Percentiles rank a stretch among this genome's conserved stretches.
These are phyloP conservation scores for Aquilaria yunnanensis DNA, from an alignment of 345 rosid genomes.

Conservation along the genomic window DNA sequence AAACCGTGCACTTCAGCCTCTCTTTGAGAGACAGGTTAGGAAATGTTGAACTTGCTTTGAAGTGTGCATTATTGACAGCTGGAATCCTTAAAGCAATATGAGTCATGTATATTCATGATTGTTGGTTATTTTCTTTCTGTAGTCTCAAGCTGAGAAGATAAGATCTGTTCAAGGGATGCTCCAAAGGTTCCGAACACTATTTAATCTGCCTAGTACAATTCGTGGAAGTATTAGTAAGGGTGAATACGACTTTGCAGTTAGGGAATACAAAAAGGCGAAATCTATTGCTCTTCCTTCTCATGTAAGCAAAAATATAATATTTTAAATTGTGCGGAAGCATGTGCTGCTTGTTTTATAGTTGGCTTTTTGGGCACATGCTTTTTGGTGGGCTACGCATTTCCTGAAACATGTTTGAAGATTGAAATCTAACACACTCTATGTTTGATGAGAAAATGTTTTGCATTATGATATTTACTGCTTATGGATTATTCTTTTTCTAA, in stretches of 20 bases:
- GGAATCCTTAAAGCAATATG: neutral
- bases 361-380: too few relatives aligned
- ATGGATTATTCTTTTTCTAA: neutral
- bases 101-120: constrained; percentile 12
- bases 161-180: constrained; percentile 99
- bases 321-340: neutral
- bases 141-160: constrained; percentile 99
- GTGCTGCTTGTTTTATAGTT: too few relatives aligned
- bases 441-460: neutral
- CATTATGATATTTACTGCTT: neutral
- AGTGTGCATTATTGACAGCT: neutral
- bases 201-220: constrained; percentile 94
- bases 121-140: constrained; percentile 13
- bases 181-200: constrained; percentile 91
- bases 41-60: constrained; percentile 13
- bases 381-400: too few relatives aligned
- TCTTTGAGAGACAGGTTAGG: constrained; percentile 97
- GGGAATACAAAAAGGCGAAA: constrained; percentile 98
- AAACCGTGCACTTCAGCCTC: constrained; percentile 81
- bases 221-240: constrained; percentile 93
- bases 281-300: constrained; percentile 94
- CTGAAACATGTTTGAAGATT: neutral
- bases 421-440: neutral
- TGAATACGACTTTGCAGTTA: constrained; percentile 91
- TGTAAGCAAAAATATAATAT: constrained; percentile 37